Base-by-base conservation (phyloP, 1,284 basidiomycete genomes). In the Cutaneotrichosporon mucoides region DNA sequence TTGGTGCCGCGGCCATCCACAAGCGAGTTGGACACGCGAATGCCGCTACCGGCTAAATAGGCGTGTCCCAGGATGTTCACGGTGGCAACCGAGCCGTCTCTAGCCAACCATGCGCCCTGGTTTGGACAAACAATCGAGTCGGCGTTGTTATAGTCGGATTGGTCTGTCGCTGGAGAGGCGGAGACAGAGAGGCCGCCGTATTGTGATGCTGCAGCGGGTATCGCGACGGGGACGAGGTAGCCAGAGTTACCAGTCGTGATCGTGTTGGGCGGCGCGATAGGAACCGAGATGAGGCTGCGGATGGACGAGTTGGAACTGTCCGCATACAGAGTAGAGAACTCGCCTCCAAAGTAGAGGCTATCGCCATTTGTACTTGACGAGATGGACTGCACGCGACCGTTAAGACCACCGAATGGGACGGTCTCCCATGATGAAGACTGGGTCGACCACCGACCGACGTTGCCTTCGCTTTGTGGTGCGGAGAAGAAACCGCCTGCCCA, bases 21-120 rank as follows among this genome's bases (percentile, higher is more conserved):
- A 73, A 93, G 90, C 1, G 92, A 93, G 79, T 99, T 98, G 36
- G 91, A 92, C 43, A 99, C 80, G 47, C 95, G 86, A 50, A 98
- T 76, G 9, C 94, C 95, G 56, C 62, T 89, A 10, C 69, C 74
- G 10, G 60, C 55, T 83, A 73, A 58, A 68, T 84, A 87, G 37
- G 84, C 81, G 73, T 88, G 89, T 45, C 87, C 84, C 52, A 88
- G 82, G 42, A 92, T 81, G 34, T 89, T 91, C 65, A 95, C 84
- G 41, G 88, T 82, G 2, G 88, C 85, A 35, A 81, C 79, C 48
- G 81, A 85, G 16, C 84, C 86, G 70, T 92, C 87, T 47, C 84
- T 82, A 24, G 87, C 89, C 59, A 94, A 85, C 91, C 93, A 99
- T 65, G 89, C 86, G 33, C 87, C 78, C 40, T 60, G 60, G 13